Evolutionary conservation across 1,139 yeast species (phyloP).

Genomic region (Hanseniaspora sp.): DNA sequence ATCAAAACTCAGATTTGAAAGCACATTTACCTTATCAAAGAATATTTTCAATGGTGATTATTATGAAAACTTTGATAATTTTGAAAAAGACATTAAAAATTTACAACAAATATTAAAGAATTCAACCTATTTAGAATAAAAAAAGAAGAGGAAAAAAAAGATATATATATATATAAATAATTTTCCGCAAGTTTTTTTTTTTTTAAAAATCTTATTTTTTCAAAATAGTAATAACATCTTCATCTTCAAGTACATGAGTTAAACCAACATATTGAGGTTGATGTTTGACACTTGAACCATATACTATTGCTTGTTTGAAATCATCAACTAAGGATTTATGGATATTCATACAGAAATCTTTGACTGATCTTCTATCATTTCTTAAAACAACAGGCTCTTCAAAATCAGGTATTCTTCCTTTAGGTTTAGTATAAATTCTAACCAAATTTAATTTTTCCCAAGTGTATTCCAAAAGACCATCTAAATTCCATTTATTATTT

Average conservation of each 20-base stretch:
- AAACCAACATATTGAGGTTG: conserved; percentile 97
- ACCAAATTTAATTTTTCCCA: conserved; percentile 86
- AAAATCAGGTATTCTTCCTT: conserved; percentile 88
- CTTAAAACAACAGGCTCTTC: conserved; percentile 87
- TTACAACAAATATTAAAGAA: conserved; percentile 8
- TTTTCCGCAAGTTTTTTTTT: background rate
- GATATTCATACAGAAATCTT: conserved; percentile 91
- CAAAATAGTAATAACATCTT: conserved; percentile 91
- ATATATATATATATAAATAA: background rate
- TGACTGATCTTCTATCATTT: conserved; percentile 70
- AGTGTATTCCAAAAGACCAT: conserved; percentile 85
- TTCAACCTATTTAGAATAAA: conserved; percentile 10
- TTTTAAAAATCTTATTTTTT: conserved; percentile 47
- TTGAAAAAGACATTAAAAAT: background rate
- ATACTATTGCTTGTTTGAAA: conserved; percentile 83
- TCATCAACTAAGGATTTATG: conserved; percentile 90
- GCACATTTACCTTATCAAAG: conserved; percentile 7
- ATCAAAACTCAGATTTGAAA: conserved; percentile 7
- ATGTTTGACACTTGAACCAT: conserved; percentile 87
- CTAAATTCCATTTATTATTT: conserved; percentile 93
- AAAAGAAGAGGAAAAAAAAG: background rate
- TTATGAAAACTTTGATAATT: background rate
- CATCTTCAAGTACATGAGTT: conserved; percentile 72
- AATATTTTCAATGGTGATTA: conserved; percentile 11
- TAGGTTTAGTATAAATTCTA: conserved; percentile 93